These are phyloP conservation scores for Sarocladiaceae sp. DNA, from an alignment of 2,329 filamentous ascomycete genomes.

Conservation along the genomic window DNA sequence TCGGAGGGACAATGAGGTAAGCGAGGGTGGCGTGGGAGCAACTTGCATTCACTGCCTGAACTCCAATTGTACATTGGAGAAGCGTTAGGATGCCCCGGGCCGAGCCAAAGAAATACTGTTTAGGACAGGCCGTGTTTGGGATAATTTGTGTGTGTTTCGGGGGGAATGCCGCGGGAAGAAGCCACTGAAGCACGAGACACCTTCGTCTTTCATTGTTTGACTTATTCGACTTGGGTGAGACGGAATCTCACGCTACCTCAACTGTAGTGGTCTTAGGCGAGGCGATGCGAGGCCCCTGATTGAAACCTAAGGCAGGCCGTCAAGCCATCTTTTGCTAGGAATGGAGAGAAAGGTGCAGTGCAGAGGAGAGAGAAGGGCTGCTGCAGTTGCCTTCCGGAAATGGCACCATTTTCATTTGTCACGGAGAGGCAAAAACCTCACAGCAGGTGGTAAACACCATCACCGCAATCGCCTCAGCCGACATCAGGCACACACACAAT, in stretches of 20 bases:
- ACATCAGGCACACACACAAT: no score
- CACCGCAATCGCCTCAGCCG: no score
- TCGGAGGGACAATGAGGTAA: neutral
- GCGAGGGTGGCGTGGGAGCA: neutral
- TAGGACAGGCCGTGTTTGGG: neutral
- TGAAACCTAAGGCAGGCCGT: neutral
- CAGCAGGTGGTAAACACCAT: no score
- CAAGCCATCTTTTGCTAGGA: no score
- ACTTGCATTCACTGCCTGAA: neutral
- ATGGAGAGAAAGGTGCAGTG: no score
- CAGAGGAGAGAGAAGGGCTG: no score
- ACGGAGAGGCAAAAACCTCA: no score
- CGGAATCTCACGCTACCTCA: neutral
- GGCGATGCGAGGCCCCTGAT: neutral
- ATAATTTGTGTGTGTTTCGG: neutral
- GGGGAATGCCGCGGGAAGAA: neutral
- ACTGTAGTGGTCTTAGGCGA: neutral
- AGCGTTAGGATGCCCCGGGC: neutral
- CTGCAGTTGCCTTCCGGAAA: no score
- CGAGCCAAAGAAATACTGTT: no score
- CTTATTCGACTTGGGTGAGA: neutral
- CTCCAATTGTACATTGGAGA: neutral
- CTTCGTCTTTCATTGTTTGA: no score
- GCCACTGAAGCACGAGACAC: neutral
- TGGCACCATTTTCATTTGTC: no score